Percentiles rank a stretch among this genome's conserved stretches.
Evolutionary conservation across 352 stramenopile genomes (phyloP).

Genomic region (Pythium vanterpoolii): DNA sequence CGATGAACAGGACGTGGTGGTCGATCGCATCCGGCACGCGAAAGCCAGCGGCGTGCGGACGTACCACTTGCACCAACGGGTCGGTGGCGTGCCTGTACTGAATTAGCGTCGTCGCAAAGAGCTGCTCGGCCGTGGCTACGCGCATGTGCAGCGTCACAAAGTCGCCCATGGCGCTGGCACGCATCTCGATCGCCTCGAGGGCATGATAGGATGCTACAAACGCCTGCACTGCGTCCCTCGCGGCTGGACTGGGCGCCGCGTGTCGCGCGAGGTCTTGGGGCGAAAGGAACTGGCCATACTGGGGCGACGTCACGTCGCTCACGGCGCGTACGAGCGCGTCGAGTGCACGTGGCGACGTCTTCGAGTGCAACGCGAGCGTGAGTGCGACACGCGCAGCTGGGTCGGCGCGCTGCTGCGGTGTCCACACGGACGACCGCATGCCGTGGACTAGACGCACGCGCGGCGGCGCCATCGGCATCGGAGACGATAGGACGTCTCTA

Average conservation of each 20-base stretch:
- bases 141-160: constrained; percentile 41
- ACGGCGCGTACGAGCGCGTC: constrained; percentile 36
- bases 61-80: constrained; percentile 35
- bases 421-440: constrained; percentile 7
- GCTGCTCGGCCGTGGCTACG: constrained; percentile 37
- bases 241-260: constrained; percentile 30
- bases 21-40: constrained; percentile 35
- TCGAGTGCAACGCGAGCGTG: constrained; percentile 33
- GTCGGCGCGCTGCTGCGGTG: constrained; percentile 22
- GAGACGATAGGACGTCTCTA: no score
- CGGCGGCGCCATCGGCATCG: background rate
- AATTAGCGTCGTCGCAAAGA: constrained; percentile 55
- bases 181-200: constrained; percentile 9
- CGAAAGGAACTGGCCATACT: constrained; percentile 51
- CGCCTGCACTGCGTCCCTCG: constrained; percentile 17
- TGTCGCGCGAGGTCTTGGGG: constrained; percentile 31
- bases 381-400: constrained; percentile 27
- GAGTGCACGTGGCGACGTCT: constrained; percentile 33
- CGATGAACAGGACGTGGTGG: constrained; percentile 50
- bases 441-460: constrained; percentile 17
- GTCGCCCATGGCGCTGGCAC: constrained; percentile 33
- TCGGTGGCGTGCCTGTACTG: constrained; percentile 37
- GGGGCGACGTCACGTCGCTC: constrained; percentile 40
- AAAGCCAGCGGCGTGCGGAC: constrained; percentile 33
- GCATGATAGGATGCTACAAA: constrained; percentile 19